A percentile compares a stretch with the other conserved stretches of the same genome.
phyloP scores from a whole-genome alignment of 768 basidiomycete genomes.

The Leccinum rimulosum region DNA sequence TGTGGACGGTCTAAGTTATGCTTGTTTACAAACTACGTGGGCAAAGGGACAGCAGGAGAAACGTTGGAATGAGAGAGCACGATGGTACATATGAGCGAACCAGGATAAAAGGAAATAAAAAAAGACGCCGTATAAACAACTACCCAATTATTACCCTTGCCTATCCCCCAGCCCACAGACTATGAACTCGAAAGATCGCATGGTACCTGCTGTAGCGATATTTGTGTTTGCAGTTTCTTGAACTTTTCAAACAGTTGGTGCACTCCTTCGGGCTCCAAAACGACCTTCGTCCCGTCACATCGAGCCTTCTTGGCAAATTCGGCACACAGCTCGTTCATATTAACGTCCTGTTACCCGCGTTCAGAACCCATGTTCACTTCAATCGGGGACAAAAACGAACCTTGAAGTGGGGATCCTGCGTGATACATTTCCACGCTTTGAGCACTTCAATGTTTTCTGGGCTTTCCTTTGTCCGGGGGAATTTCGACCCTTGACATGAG shows the following conservation, averaged over 20 bases:
- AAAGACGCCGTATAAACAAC: slow-evolving; percentile 7
- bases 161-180: not conserved
- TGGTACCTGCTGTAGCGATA: slow-evolving; percentile 6
- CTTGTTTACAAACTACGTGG: not conserved
- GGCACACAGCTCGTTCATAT: slow-evolving; percentile 74
- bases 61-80: not conserved
- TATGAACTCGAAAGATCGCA: slow-evolving; percentile 17
- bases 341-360: slow-evolving; percentile 60
- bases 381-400: slow-evolving; percentile 37
- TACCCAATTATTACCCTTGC: not conserved
- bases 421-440: slow-evolving; percentile 76
- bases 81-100: slow-evolving; percentile 18
- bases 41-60: not conserved
- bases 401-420: slow-evolving; percentile 72
- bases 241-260: slow-evolving; percentile 44
- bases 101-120: slow-evolving; percentile 20
- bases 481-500: slow-evolving; percentile 63
- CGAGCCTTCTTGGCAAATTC: slow-evolving; percentile 81
- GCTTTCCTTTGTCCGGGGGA: slow-evolving; percentile 66
- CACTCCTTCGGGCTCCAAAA: slow-evolving; percentile 54
- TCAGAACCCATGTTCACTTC: not conserved
- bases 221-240: slow-evolving; percentile 24
- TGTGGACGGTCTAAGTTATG: slow-evolving; percentile 6
- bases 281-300: slow-evolving; percentile 83
- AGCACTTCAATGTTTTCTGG: slow-evolving; percentile 76